These are phyloP conservation scores for Lojkania enalia DNA, from an alignment of 2,329 filamentous ascomycete genomes.

Conservation along the genomic window DNA sequence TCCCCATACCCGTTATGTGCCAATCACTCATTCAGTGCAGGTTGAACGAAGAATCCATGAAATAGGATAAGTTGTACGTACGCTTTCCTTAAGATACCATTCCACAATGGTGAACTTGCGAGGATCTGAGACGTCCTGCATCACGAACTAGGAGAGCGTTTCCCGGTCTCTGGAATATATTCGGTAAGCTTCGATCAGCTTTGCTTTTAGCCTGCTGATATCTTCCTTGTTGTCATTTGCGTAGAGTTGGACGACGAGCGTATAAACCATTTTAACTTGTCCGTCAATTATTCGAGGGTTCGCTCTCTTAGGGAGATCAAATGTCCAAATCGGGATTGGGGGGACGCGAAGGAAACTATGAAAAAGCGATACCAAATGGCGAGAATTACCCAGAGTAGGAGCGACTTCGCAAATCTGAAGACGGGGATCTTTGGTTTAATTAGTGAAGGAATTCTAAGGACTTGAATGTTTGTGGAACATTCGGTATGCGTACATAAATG, in stretches of 20 bases:
- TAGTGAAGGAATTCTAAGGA: too few relatives aligned
- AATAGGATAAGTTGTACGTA: conserved; percentile 41
- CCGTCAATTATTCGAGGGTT: too few relatives aligned
- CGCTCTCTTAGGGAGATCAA: too few relatives aligned
- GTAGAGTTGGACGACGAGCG: conserved; percentile 69
- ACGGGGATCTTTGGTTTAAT: too few relatives aligned
- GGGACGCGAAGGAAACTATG: too few relatives aligned
- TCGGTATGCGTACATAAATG: too few relatives aligned
- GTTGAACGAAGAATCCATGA: not conserved
- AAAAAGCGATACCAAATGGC: too few relatives aligned
- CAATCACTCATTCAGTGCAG: not conserved
- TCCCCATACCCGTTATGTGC: too few relatives aligned
- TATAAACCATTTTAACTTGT: conserved; percentile 67
- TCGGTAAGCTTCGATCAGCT: conserved; percentile 73
- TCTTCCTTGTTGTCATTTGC: conserved; percentile 67
- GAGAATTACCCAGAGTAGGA: too few relatives aligned
- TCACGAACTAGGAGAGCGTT: conserved; percentile 69
- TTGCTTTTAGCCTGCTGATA: conserved; percentile 69
- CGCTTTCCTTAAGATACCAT: conserved; percentile 68
- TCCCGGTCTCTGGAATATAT: conserved; percentile 74
- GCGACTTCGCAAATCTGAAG: too few relatives aligned
- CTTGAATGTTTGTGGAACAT: too few relatives aligned
- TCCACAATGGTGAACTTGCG: conserved; percentile 76
- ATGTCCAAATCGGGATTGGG: too few relatives aligned
- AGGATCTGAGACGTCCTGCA: conserved; percentile 71